Evolutionary conservation across 352 stramenopile genomes (phyloP), one percentile per base, ranked within the genome.

Genomic region (Pythium grandisporangium): DNA sequence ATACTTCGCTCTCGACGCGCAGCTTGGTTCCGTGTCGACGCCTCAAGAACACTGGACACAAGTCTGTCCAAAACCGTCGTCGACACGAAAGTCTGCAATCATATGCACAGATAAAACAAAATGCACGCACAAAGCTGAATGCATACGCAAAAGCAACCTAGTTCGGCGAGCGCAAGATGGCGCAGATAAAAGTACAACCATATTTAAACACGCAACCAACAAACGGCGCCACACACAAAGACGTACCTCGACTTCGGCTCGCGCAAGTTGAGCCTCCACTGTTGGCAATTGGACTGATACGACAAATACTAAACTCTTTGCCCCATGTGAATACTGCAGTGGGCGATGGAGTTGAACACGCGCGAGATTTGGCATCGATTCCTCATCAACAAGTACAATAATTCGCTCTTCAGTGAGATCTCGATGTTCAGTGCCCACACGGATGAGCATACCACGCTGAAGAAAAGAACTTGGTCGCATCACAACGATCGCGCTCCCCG

Each of bases 361-460:
- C 2, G 55, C 46, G 5, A 58, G 19, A 8, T 33, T 49, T 36
- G 29, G 10, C 8, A 14, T 8, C 10, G 40, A 20, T 26, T 45
- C 24, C 21, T 55, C 34, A 8, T 51, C 42, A 17, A 41, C 32
- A 21, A 13, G 21, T 4, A 55, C 29, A 4, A 61, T 50, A 8
- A 58, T 43, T 22, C 50, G 40, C 16, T 64, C 58, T 32, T 68
- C 58, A 19, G 46, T 40, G 11, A 68, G 38, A n/a, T 64, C 54
- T 17, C 29, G 41, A 7, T 61, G 42, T 22, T 64, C 54, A 19
- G 54, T 37, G n/a, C 55, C 42, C 13, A 68, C 38, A 5, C 54
- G 55, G 14, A 68, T 16, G 5, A 37, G 43, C 2, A 42, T 37
- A 6, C 54, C 58, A 16, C 45, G 42, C 8, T 51, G 54, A 4